These are phyloP conservation scores for Irpex rosettiformis DNA, from an alignment of 1,284 basidiomycete species.

Conservation along the genomic window DNA sequence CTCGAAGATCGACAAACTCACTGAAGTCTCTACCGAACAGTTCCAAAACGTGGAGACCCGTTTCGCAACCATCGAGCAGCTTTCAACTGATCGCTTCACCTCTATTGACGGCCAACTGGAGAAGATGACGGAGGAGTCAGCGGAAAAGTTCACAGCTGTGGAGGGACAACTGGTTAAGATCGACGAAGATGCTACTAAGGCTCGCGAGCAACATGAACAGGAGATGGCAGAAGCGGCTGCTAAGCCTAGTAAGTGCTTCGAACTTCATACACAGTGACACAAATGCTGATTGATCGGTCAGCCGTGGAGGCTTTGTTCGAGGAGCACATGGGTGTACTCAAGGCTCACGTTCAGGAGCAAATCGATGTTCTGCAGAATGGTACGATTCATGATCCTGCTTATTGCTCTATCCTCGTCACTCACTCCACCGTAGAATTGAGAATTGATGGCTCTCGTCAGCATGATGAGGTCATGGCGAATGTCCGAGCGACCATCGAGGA, in stretches of 20 bases:
- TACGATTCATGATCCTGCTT: not conserved
- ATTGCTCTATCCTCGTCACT: not conserved
- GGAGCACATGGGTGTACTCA: slow-evolving; percentile 5
- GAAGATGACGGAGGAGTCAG: slow-evolving; percentile 6
- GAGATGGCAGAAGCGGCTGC: slow-evolving; percentile 12
- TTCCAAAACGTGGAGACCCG: not conserved
- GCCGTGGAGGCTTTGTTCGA: slow-evolving; percentile 12
- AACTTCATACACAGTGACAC: not conserved
- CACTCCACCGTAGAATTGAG: slow-evolving; percentile 2
- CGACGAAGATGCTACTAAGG: slow-evolving; percentile 9
- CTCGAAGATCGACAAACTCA: slow-evolving; percentile 2
- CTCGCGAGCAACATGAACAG: slow-evolving; percentile 4
- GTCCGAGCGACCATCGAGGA: slow-evolving; percentile 8
- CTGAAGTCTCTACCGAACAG: not conserved
- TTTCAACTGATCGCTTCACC: not conserved
- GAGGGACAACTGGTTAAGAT: slow-evolving; percentile 5
- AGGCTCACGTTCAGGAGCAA: slow-evolving; percentile 6
- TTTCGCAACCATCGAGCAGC: not conserved
- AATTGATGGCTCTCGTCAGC: slow-evolving; percentile 8
- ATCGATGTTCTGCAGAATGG: slow-evolving; percentile 7
- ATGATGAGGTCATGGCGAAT: slow-evolving; percentile 9
- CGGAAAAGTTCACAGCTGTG: slow-evolving; percentile 1
- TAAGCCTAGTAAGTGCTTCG: slow-evolving; percentile 10
- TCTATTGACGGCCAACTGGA: slow-evolving; percentile 1
- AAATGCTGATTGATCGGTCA: not conserved